These are phyloP conservation scores for Danielia oregonensis DNA, from an alignment of 805 yeast genomes.

Conservation along the genomic window DNA sequence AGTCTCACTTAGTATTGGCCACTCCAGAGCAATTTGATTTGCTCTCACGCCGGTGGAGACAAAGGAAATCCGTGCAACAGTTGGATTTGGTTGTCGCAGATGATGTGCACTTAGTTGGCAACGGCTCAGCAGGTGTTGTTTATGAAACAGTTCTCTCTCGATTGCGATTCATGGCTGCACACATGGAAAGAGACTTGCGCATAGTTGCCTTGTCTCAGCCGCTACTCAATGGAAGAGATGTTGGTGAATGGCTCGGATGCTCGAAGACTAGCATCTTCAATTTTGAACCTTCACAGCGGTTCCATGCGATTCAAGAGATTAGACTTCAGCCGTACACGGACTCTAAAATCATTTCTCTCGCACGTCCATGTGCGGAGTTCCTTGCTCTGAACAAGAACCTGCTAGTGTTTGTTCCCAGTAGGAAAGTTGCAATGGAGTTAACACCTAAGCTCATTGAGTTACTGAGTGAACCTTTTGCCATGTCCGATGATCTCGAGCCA, in stretches of 20 bases:
- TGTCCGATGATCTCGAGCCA: background rate
- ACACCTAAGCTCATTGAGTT: constrained; percentile 4
- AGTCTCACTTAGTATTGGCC: constrained; percentile 64
- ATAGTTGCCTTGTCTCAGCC: constrained; percentile 69
- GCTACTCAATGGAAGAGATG: constrained; percentile 68
- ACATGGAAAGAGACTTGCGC: constrained; percentile 53
- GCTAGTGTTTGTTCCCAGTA: constrained; percentile 52
- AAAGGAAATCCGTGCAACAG: constrained; percentile 61
- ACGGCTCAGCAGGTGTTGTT: constrained; percentile 49
- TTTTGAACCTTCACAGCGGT: constrained; percentile 62
- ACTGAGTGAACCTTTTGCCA: constrained; percentile 1
- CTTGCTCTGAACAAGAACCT: constrained; percentile 1
- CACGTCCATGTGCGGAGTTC: constrained; percentile 3
- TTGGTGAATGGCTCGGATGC: constrained; percentile 86
- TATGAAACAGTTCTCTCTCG: constrained; percentile 74
- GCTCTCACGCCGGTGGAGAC: constrained; percentile 79
- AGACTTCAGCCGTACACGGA: constrained; percentile 42
- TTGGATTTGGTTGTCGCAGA: constrained; percentile 71
- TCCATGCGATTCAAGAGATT: constrained; percentile 51
- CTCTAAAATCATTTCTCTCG: background rate
- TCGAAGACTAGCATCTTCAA: constrained; percentile 59
- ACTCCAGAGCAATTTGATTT: constrained; percentile 79
- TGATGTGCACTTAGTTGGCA: constrained; percentile 65
- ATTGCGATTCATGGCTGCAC: constrained; percentile 64
- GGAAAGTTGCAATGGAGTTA: constrained; percentile 24